These are phyloP conservation scores for Solanum medicagineum DNA, from an alignment of 257 asterid species.

Conservation along the genomic window DNA sequence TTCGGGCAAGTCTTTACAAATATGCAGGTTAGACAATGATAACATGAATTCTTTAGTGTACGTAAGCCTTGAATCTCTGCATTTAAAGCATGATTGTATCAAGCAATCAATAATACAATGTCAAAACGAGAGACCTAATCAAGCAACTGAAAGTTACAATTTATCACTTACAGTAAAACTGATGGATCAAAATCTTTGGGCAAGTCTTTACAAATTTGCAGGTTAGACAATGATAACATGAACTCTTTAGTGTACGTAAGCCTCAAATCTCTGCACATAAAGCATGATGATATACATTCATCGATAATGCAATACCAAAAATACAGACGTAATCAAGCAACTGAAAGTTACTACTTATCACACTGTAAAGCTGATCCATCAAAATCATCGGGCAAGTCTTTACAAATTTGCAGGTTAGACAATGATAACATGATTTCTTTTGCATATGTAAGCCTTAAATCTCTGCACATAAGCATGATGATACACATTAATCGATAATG, in stretches of 20 bases:
- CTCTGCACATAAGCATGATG: background rate
- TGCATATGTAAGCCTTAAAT: background rate
- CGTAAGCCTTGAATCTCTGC: background rate
- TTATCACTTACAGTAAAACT: slow-evolving; percentile 15
- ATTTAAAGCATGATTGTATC: background rate
- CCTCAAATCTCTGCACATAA: background rate
- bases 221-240: slow-evolving; percentile 26
- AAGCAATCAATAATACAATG: background rate
- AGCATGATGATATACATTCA: background rate
- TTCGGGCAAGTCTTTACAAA: slow-evolving; percentile 18
- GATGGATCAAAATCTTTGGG: slow-evolving; percentile 28
- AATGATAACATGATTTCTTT: slow-evolving; percentile 29
- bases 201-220: slow-evolving; percentile 16
- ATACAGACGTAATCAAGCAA: background rate
- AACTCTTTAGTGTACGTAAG: slow-evolving; percentile 3
- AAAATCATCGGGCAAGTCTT: slow-evolving; percentile 21
- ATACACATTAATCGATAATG: background rate
- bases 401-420: slow-evolving; percentile 17
- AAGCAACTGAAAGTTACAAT: too few species aligned
- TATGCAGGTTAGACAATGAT: slow-evolving; percentile 15
- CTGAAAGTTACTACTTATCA: background rate
- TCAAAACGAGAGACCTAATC: background rate
- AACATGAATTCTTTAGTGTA: slow-evolving; percentile 22
- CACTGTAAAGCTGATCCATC: slow-evolving; percentile 22
- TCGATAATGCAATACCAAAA: background rate